Base-by-base conservation (phyloP, 2,329 filamentous ascomycete genomes). In the Rhexocercosporidium sp. region DNA sequence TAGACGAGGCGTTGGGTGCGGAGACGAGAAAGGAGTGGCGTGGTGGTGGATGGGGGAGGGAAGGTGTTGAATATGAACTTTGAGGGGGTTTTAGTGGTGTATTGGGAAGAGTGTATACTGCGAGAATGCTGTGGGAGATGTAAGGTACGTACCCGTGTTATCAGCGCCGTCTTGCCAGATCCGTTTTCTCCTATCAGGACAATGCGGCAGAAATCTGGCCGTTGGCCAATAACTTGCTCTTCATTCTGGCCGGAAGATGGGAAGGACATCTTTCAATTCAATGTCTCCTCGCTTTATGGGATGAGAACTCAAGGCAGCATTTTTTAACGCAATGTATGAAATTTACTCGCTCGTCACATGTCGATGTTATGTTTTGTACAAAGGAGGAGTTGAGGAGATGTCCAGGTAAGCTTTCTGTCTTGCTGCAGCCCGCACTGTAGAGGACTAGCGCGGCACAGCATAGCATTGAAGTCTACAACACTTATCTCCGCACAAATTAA, bases 161-260 rank as follows among this genome's bases (percentile, higher is more conserved):
- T 18, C 6, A 53, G 12, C 14, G 49, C 16, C 29, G 49, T 53
- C 29, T 29, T 53, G 14, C 49, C 49, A 7, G 49, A 53, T 27
- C 49, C 49, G n/a, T 53, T 53, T n/a, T 53, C 25, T 3, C 49
- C 49, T 16, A 53, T 8, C 3, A 53, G 49, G 25, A 53, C 4
- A 16, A 53, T 53, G 16, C 49, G 49, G 49, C 25, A 53, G 49
- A 53, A 53, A 53, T 53, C 49, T 29, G 49, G 49, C n/a, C 49
- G 25, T 31, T 53, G 49, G 9, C 49, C 25, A 18, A n/a, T n/a
- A n/a, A 18, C 3, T 31, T 53, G 49, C 18, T 14, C 5, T 5
- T 16, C 27, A 3, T 8, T 16, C n/a, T 29, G 1, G 25, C 4
- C 16, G 18, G 5, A 27, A 53, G 25, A 31, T 29, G 9, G 3